Percentiles rank a stretch among this genome's conserved stretches.
Conservation (phyloP, 352 stramenopile species). For the Globisporangium ultimum region DNA sequence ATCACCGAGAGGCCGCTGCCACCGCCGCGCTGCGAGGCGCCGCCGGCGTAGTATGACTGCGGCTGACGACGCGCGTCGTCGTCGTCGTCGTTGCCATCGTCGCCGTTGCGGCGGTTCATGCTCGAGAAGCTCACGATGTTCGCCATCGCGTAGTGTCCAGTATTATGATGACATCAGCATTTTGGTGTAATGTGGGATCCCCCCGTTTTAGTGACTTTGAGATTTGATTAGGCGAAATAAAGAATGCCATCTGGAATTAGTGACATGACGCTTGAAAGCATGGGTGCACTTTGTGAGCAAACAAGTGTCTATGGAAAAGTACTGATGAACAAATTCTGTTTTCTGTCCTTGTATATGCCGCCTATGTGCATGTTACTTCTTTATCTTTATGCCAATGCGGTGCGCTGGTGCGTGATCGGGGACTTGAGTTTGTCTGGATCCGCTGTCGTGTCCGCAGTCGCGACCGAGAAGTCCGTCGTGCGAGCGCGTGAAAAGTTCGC, state of each 20-base stretch:
- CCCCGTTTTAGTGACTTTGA: constrained; percentile 1
- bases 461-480: constrained; percentile 66
- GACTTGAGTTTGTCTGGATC: constrained; percentile 49
- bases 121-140: constrained; percentile 84
- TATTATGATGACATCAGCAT: no score
- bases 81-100: constrained; percentile 25
- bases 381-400: constrained; percentile 42
- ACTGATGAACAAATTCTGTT: no score
- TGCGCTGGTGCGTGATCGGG: constrained; percentile 62
- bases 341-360: no score
- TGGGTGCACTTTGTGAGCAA: neutral
- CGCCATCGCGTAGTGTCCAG: constrained; percentile 33
- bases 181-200: neutral
- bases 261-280: neutral
- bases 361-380: neutral
- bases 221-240: neutral
- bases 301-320: no score
- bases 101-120: constrained; percentile 40
- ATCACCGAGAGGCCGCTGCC: constrained; percentile 78
- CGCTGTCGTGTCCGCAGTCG: constrained; percentile 40
- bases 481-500: constrained; percentile 61
- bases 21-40: constrained; percentile 58
- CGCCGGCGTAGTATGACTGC: constrained; percentile 77
- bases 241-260: neutral
- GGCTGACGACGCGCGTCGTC: constrained; percentile 30